Evolutionary conservation across 441 rosid genomes (phyloP), one percentile per base, ranked within the genome.

Genomic region (Cnidoscolus chayamansa): DNA sequence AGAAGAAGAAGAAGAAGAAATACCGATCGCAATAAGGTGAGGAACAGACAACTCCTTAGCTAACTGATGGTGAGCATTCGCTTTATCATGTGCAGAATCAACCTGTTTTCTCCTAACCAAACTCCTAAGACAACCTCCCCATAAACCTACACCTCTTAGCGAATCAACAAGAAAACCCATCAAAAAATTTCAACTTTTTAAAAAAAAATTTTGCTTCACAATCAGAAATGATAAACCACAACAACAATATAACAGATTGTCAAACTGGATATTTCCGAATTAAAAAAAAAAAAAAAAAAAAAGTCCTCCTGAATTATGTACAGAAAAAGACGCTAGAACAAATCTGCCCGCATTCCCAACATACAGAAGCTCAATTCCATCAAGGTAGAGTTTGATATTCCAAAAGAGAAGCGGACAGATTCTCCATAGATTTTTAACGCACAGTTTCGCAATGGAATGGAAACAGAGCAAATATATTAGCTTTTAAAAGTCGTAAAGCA

Each of bases 11-110:
- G 19, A 5, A 40, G 10, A 69, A 40, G 45, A 40, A 48, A 74
- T 85, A 94, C 99, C 99, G 74, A 95, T 87, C 12, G 97, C 98
- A 70, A 93, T 81, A 67, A 95, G 93, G 79, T 94, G 89, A 76
- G 85, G 86, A 80, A 94, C 78, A 40, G 93, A 84, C 66, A 94
- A 76, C 70, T 85, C 89, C 85, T 89, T 94, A 63, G 98, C 97
- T 79, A 94, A 85, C 68, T 88, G 94, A 59, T 80, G 83, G 68
- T 73, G 86, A 20, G 77, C 78, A 9, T 53, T 30, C 55, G 79
- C 49, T 58, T 71, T 65, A 4, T 53, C 50, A 83, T 85, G 82
- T 11, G 74, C 87, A 79, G 98, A 92, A 81, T 92, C 93, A 68
- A 92, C 98, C 83, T 89, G 97, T 70, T 94, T 94, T 81, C 98